phyloP scores from a whole-genome alignment of 2,329 filamentous ascomycete species.

The Phaeosphaeria sp. region DNA sequence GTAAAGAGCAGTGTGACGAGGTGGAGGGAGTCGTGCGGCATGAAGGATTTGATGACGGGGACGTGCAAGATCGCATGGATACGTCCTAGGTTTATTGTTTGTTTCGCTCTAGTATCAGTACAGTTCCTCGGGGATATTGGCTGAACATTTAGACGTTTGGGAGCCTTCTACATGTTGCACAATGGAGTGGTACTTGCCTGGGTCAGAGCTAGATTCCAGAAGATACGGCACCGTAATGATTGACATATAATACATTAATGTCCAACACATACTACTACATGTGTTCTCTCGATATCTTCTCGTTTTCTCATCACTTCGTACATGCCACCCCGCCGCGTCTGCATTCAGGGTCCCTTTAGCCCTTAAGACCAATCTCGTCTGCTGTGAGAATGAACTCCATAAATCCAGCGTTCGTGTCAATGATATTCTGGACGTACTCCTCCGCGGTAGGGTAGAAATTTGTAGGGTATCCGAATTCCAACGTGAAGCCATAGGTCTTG shows the following conservation, averaged over 20 bases:
- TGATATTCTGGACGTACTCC: conserved; percentile 51
- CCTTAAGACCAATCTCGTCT: conserved; percentile 40
- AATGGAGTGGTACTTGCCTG: no score
- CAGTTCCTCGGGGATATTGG: no score
- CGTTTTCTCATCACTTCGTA: background rate
- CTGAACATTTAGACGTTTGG: no score
- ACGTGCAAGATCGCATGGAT: background rate
- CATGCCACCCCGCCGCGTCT: background rate
- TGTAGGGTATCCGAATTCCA: conserved; percentile 51
- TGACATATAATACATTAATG: conserved; percentile 5
- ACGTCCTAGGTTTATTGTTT: no score
- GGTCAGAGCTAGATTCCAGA: no score
- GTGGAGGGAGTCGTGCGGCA: background rate
- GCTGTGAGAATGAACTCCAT: conserved; percentile 51
- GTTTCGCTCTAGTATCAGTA: no score
- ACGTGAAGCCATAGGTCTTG: conserved; percentile 50
- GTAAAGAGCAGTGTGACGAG: no score
- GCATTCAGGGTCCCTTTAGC: conserved; percentile 1
- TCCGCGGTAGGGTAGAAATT: conserved; percentile 51
- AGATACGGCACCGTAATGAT: background rate
- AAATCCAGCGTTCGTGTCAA: conserved; percentile 52
- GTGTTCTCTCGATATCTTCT: background rate
- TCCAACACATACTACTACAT: conserved; percentile 4
- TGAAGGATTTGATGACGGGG: background rate
- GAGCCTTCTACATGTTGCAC: background rate